Base-by-base conservation (phyloP, 169 alveolate species). In the Plasmodium falciparum region DNA sequence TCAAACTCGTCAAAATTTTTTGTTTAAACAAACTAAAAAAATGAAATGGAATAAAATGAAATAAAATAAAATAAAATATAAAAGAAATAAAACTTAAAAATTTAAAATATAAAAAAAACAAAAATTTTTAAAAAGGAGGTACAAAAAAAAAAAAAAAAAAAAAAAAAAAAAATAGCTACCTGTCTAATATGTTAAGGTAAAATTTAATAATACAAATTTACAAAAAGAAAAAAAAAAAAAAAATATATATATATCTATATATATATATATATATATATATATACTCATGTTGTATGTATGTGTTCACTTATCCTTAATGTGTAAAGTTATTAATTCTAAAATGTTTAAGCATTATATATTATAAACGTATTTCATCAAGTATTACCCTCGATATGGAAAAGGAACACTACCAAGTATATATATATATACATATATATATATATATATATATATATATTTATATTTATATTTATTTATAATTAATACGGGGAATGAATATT, bases 1-100 rank as follows among this genome's bases (percentile, higher is more conserved):
- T 24, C 71, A 62, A 62, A 62, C 71, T 62, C 71, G 15, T 62
- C 17, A 62, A 62, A 62, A 17, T 17, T 62, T 39, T 39, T 62
- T 62, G 45, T 43, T 62, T 62, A 24, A 15, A 62, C 50, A 24
- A 62, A 62, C 22, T 62, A 62, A 62, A 62, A 62, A 62, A 62
- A 20, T 7, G 29, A 62, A 62, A 62, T 62, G 8, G 20, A 54
- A 54, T 54, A 54, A 54, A 12, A 54, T 52, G 12, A 54, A 54
- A 54, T 52, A 52, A 50, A 50, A n/a, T n/a, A n/a, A n/a, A n/a
- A n/a, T n/a, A n/a, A n/a, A n/a, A n/a, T n/a, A 50, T 0, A 50
- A n/a, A 11, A 13, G 13, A 50, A 39, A 39, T 39, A 39, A 39
- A 39, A 39, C 9, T 39, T 39, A 39, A 39, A 39, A 39, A 39